A percentile compares a stretch with the other conserved stretches of the same genome.
These are phyloP conservation scores for Xylaria sp. DNA, from an alignment of 2,329 filamentous ascomycete genomes.

Conservation along the genomic window DNA sequence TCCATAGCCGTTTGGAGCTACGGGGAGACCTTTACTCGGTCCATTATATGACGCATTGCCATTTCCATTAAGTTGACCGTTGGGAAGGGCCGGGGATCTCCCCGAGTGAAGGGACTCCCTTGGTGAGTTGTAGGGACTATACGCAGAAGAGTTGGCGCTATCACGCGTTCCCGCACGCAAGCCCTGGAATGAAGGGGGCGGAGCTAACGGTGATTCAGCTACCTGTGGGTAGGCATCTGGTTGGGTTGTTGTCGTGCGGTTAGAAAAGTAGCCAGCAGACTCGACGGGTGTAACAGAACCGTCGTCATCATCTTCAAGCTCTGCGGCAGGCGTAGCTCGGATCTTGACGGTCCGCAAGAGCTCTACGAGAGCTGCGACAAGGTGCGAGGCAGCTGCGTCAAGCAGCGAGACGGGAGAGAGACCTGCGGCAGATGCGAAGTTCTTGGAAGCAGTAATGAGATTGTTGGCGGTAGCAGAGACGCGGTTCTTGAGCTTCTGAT, in stretches of 20 bases:
- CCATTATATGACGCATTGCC: constrained; percentile 47
- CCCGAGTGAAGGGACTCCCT: constrained; percentile 63
- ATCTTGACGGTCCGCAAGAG: constrained; percentile 87
- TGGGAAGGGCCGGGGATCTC: constrained; percentile 40
- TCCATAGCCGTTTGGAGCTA: constrained; percentile 54
- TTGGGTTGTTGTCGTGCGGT: constrained; percentile 55
- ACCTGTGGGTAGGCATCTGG: constrained; percentile 49
- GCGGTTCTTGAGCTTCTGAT: constrained; percentile 77
- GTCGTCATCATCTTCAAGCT: constrained; percentile 82
- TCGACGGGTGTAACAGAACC: constrained; percentile 72
- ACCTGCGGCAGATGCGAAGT: constrained; percentile 83
- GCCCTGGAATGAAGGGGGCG: constrained; percentile 67
- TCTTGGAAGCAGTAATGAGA: constrained; percentile 93
- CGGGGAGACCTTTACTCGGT: constrained; percentile 49
- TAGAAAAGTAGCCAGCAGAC: constrained; percentile 75
- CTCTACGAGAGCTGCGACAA: constrained; percentile 87
- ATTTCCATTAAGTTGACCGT: constrained; percentile 52
- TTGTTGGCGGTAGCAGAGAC: constrained; percentile 96
- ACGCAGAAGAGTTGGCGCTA: constrained; percentile 77
- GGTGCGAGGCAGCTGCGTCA: constrained; percentile 91
- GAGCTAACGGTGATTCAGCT: constrained; percentile 56
- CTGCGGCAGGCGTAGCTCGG: constrained; percentile 75
- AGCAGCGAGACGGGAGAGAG: constrained; percentile 92
- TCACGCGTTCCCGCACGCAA: constrained; percentile 61
- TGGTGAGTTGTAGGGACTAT: constrained; percentile 78